Evolutionary conservation across 768 basidiomycete genomes (phyloP).

Genomic region (Kwoniella sp.): DNA sequence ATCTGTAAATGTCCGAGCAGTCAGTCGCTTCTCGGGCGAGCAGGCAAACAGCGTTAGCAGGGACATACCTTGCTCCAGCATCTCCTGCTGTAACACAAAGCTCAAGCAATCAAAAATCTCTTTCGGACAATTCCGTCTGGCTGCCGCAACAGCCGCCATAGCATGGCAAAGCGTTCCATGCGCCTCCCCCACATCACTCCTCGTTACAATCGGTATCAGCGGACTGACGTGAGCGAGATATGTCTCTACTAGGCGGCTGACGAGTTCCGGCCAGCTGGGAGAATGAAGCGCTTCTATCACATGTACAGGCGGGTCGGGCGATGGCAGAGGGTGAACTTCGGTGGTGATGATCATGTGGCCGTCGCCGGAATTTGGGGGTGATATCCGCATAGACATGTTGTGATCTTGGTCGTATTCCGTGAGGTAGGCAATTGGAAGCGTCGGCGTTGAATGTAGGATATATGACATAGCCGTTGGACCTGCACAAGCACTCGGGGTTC

Average conservation of each 20-base stretch:
- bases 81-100: slow-evolving; percentile 21
- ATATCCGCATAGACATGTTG: slow-evolving; percentile 13
- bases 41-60: too few species aligned
- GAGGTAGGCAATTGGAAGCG: slow-evolving; percentile 23
- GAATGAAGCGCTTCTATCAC: slow-evolving; percentile 25
- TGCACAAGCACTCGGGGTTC: slow-evolving; percentile 4
- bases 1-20: too few species aligned
- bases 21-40: too few species aligned
- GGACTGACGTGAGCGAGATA: slow-evolving; percentile 23
- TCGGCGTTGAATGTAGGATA: slow-evolving; percentile 34
- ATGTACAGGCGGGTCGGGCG: slow-evolving; percentile 15
- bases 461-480: slow-evolving; percentile 29
- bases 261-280: slow-evolving; percentile 27
- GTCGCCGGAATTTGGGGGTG: slow-evolving; percentile 20
- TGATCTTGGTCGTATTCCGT: slow-evolving; percentile 16
- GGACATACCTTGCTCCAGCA: slow-evolving; percentile 23
- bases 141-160: slow-evolving; percentile 27
- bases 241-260: slow-evolving; percentile 28
- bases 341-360: slow-evolving; percentile 20
- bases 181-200: slow-evolving; percentile 23
- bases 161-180: slow-evolving; percentile 17
- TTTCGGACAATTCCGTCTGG: slow-evolving; percentile 25
- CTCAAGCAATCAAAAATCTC: slow-evolving; percentile 29
- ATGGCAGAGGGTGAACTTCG: neutral
- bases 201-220: slow-evolving; percentile 24